phyloP scores from a whole-genome alignment of 345 rosid species.

The Populus davidiana region DNA sequence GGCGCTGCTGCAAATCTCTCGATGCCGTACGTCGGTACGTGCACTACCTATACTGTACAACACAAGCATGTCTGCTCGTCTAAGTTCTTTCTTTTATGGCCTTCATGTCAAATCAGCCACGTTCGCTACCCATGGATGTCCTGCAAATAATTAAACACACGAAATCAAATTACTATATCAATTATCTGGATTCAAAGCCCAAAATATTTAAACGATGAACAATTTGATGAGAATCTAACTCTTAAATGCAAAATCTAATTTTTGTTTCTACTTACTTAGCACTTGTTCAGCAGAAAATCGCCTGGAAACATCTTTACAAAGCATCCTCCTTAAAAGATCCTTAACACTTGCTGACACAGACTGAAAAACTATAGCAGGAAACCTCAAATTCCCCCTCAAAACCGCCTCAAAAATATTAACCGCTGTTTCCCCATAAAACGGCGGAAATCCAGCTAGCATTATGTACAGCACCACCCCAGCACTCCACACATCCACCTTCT shows the following conservation, averaged over 20 bases:
- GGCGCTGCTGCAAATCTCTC: neutral
- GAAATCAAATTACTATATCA: neutral
- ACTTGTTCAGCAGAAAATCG: conserved; percentile 77
- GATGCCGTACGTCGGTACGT: no score
- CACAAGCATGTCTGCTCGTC: neutral
- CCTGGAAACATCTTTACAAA: conserved; percentile 66
- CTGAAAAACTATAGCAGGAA: conserved; percentile 48
- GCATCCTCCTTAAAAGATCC: conserved; percentile 75
- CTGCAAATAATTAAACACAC: neutral
- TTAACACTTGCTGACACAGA: conserved; percentile 49
- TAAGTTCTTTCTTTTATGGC: neutral
- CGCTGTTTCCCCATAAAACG: conserved; percentile 71
- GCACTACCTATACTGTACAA: neutral
- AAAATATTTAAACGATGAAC: no score
- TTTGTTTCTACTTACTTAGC: conserved; percentile 42
- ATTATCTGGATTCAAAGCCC: no score
- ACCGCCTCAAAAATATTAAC: conserved; percentile 64
- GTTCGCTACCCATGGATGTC: conserved; percentile 27
- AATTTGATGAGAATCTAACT: no score
- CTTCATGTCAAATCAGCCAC: conserved; percentile 1
- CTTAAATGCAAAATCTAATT: neutral
- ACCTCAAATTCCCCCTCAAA: conserved; percentile 65
- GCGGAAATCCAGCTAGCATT: conserved; percentile 70
- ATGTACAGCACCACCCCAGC: conserved; percentile 70
- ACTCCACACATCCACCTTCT: conserved; percentile 88